Evolutionary conservation across 805 yeast genomes (phyloP).

Genomic region (Yueomyces sp.): DNA sequence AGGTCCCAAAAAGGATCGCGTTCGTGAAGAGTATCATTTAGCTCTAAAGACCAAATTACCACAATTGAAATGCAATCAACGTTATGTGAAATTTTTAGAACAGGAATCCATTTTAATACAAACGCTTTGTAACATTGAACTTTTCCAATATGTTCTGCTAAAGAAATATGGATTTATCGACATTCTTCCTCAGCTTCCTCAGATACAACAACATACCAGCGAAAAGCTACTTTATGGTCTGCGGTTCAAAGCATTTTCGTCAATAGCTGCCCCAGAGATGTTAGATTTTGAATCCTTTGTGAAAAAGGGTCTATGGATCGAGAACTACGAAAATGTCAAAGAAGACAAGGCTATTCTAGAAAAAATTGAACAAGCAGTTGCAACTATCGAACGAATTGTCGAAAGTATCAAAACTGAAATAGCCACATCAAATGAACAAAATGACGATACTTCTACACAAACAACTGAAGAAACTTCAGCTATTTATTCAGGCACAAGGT

Average conservation of each 20-base stretch:
- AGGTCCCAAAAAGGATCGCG: conserved; percentile 34
- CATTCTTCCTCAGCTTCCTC: conserved; percentile 3
- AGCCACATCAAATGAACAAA: not conserved
- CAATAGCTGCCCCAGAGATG: conserved; percentile 64
- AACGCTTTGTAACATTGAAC: conserved; percentile 23
- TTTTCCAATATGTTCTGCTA: conserved; percentile 20
- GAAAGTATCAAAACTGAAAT: not conserved
- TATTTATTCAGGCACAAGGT: conserved; percentile 12
- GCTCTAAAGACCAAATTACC: conserved; percentile 27
- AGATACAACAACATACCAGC: not conserved
- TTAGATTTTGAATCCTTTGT: conserved; percentile 32
- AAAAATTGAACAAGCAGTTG: not conserved
- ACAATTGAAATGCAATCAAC: conserved; percentile 17
- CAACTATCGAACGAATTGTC: not conserved
- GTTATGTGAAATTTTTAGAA: conserved; percentile 14
- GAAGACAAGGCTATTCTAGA: not conserved
- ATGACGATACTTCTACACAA: too few species aligned
- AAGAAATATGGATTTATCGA: conserved; percentile 15
- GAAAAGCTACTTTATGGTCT: conserved; percentile 32
- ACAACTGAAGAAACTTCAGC: not conserved
- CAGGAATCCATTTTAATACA: conserved; percentile 15
- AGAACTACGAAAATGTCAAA: not conserved
- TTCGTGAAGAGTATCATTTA: conserved; percentile 24
- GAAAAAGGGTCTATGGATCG: not conserved
- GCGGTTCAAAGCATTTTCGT: conserved; percentile 66